Conservation (phyloP, 1,284 basidiomycete genomes). For the Sporisorium iseilematis-ciliati region DNA sequence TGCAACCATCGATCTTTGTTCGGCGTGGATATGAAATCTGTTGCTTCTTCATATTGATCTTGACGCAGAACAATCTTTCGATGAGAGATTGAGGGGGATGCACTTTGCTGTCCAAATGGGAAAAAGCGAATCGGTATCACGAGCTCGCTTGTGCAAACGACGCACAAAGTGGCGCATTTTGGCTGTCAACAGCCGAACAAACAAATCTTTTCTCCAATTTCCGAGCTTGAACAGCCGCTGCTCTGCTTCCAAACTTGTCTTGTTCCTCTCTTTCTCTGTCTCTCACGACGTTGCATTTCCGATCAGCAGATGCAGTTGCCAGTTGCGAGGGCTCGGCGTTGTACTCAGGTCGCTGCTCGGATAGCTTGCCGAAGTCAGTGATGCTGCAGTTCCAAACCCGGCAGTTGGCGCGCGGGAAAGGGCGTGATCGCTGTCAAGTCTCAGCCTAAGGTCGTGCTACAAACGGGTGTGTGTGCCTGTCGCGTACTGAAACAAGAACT, state of each 20-base stretch:
- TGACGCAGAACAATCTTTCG: no score
- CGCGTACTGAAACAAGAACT: no score
- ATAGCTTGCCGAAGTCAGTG: neutral
- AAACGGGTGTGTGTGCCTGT: no score
- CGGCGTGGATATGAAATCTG: no score
- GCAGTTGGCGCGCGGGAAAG: neutral
- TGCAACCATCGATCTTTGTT: no score
- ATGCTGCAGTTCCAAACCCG: slow-evolving; percentile 1
- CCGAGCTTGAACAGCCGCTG: slow-evolving; percentile 4
- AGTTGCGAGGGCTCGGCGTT: neutral
- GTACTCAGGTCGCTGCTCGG: neutral
- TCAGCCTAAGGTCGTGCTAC: no score
- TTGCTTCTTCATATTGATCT: no score
- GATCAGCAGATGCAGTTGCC: neutral
- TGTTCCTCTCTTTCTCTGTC: neutral
- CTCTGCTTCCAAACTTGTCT: neutral
- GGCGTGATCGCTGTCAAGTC: no score
- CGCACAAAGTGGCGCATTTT: no score
- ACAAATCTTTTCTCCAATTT: neutral
- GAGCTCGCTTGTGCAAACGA: neutral
- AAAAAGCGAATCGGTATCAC: neutral
- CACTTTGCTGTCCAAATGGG: no score
- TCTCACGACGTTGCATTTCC: no score
- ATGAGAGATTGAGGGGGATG: no score
- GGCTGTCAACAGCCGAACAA: slow-evolving; percentile 2